Evolutionary conservation across 176 grass and related monocot genomes (phyloP).

Genomic region (Themeda triandra): DNA sequence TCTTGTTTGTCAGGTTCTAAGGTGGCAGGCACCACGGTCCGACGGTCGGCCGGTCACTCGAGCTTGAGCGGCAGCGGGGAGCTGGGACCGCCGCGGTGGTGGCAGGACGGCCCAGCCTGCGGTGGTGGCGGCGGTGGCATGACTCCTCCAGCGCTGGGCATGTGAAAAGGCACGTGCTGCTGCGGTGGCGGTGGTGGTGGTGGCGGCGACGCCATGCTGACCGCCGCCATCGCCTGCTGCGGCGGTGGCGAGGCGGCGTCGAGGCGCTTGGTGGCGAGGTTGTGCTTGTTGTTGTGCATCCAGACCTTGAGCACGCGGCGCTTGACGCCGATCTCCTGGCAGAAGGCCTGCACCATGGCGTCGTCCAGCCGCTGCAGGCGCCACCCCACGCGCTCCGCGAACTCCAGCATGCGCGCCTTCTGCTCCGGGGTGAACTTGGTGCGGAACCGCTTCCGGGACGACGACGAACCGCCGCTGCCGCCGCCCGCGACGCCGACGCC

Average conservation of each 20-base stretch:
- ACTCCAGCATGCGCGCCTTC: conserved; percentile 88
- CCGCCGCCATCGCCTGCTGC: background rate
- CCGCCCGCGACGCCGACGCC: background rate
- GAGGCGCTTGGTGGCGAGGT: conserved; percentile 56
- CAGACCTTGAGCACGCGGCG: conserved; percentile 92
- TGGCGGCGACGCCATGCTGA: background rate
- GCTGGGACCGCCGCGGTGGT: conserved; percentile 8
- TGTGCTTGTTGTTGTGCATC: conserved; percentile 99
- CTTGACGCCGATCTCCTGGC: conserved; percentile 85
- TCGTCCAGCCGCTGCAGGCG: conserved; percentile 78
- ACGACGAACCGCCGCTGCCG: background rate
- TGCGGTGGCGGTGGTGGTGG: background rate
- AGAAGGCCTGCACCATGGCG: conserved; percentile 74
- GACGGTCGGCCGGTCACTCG: conserved; percentile 11
- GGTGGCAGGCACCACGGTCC: background rate
- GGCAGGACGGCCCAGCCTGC: background rate
- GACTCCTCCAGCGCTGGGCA: background rate
- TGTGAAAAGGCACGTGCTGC: background rate
- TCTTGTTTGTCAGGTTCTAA: background rate
- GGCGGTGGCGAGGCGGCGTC: background rate
- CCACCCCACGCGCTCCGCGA: conserved; percentile 84
- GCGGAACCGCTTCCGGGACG: conserved; percentile 69
- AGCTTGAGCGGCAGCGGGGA: conserved; percentile 21
- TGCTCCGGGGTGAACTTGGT: conserved; percentile 88
- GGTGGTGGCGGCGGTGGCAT: background rate